phyloP scores from a whole-genome alignment of 2,329 filamentous ascomycete genomes.

The Aspergillus glaucus region DNA sequence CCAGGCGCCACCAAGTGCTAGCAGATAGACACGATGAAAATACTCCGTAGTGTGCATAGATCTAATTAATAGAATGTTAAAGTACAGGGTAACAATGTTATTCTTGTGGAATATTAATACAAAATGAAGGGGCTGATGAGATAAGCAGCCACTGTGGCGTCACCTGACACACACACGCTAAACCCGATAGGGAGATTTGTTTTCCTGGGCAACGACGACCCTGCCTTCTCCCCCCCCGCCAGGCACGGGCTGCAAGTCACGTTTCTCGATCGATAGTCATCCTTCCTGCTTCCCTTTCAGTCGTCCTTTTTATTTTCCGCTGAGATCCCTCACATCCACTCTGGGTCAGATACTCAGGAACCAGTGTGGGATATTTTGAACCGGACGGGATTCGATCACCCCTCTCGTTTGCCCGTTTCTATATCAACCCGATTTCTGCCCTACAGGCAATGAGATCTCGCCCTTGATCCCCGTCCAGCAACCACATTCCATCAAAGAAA shows the following conservation, averaged over 20 bases:
- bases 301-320: neutral
- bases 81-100: neutral
- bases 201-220: slow-evolving; percentile 16
- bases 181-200: slow-evolving; percentile 38
- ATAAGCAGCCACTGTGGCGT: neutral
- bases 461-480: slow-evolving; percentile 15
- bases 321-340: no score
- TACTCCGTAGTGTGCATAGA: no score
- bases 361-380: no score
- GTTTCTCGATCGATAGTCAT: neutral
- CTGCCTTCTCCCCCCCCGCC: slow-evolving; percentile 6
- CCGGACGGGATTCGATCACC: no score
- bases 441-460: slow-evolving; percentile 14
- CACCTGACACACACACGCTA: slow-evolving; percentile 1
- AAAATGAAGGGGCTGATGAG: neutral
- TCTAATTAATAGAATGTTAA: no score
- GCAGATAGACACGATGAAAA: no score
- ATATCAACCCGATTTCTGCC: slow-evolving; percentile 17
- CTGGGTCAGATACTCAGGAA: no score
- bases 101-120: neutral
- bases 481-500: slow-evolving; percentile 11
- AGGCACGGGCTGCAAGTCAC: neutral
- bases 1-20: neutral
- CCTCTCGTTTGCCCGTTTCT: slow-evolving; percentile 12
- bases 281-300: slow-evolving; percentile 5